Base-by-base conservation (phyloP, 2,329 filamentous ascomycete genomes). In the Pezicula radicicola region DNA sequence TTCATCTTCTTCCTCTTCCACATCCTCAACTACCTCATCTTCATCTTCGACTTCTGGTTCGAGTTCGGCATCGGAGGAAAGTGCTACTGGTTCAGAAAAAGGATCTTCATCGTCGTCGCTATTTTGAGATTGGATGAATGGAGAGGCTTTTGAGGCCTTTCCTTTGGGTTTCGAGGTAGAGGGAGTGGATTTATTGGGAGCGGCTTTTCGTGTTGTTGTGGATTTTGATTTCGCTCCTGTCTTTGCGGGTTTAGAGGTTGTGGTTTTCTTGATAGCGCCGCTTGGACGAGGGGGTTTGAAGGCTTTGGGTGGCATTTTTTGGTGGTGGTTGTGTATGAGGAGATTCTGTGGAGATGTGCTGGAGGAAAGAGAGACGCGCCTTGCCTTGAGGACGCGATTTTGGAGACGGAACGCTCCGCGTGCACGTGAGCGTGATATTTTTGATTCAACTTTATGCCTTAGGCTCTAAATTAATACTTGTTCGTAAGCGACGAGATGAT, bases 271-370 rank as follows among this genome's bases (percentile, higher is more conserved):
- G 25, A 49, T 27, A 21, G 54, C 44, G 37, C 41, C 33, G 25
- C 54, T 49, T 46, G 58, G 62, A 2, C 63, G 58, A 3, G 64
- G 64, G 8, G 64, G 61, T 35, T 66, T 64, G 55, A 66, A 66
- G 15, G 62, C 60, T 54, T 65, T 65, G 13, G 64, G 63, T 19
- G 63, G 57, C 64, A 66, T 66, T 48, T 13, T 50, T 46, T 37
- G 35, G 3, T 12, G 25, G 5, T 30, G 28, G 6, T 42, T 42
- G n/a, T 8, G 16, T 42, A 40, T n/a, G 18, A 25, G 15, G 21
- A 10, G 39, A 16, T 18, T 4, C n/a, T 6, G 39, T 42, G 4
- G 39, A 42, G 21, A 18, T 40, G 37, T n/a, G 37, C 8, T 40
- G 39, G 16, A 16, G 39, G 37, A 42, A 21, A 21, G 21, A 21